Conservation (phyloP, 169 alveolate species). For the Plasmodium relictum region DNA sequence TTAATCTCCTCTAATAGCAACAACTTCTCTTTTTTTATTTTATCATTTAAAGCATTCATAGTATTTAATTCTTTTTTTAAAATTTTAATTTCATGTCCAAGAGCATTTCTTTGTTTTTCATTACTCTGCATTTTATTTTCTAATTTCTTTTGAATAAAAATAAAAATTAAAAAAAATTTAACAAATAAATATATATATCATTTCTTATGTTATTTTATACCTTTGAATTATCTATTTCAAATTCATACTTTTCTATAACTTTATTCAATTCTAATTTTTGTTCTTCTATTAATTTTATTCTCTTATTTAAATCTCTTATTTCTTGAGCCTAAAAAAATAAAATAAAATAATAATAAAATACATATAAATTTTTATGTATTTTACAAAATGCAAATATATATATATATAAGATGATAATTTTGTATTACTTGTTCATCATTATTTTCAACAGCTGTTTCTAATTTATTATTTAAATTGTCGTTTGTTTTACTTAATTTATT, state of each 20-base stretch:
- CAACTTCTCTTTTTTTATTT: conserved; percentile 47
- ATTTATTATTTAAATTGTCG: conserved; percentile 19
- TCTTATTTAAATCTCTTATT: conserved; percentile 63
- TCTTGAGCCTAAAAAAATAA: conserved; percentile 47
- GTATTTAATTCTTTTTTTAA: conserved; percentile 56
- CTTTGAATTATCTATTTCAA: conserved; percentile 31
- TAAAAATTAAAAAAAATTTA: neutral
- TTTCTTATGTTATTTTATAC: neutral
- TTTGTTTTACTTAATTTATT: conserved; percentile 23
- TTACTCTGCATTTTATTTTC: conserved; percentile 20
- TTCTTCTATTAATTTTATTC: conserved; percentile 33
- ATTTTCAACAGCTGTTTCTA: conserved; percentile 65
- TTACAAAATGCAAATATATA: neutral
- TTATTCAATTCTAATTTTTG: conserved; percentile 67
- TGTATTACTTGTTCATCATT: conserved; percentile 62
- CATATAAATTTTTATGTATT: neutral
- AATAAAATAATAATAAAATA: neutral
- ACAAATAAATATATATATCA: too few species aligned
- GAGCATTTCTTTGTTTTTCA: conserved; percentile 11
- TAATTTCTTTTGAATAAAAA: conserved; percentile 40
- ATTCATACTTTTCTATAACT: conserved; percentile 58
- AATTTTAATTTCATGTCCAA: conserved; percentile 42
- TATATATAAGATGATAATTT: neutral
- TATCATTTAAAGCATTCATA: conserved; percentile 28
- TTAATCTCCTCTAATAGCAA: conserved; percentile 33